Conservation (phyloP, 768 basidiomycete genomes). For the Gymnopilus dilepis region DNA sequence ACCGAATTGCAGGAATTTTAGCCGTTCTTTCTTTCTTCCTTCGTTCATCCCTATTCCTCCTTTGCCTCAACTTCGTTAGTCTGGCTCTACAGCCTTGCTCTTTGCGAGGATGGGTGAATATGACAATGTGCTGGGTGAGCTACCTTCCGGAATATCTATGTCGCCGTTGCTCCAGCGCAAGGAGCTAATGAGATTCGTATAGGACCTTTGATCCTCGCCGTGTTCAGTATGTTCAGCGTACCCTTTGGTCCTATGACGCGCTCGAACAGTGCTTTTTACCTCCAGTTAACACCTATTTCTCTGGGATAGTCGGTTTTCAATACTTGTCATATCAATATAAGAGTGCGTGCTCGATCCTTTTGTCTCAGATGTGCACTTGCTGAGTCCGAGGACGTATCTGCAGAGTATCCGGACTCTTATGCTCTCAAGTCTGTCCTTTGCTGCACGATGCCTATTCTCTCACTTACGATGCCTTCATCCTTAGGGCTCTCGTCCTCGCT, state of each 20-base stretch:
- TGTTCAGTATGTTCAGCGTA: constrained; percentile 26
- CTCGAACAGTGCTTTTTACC: background rate
- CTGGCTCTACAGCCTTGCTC: background rate
- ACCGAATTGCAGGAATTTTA: background rate
- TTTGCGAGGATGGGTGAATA: constrained; percentile 19
- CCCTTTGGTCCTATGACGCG: background rate
- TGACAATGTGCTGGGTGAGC: constrained; percentile 16
- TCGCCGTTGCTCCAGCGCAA: background rate
- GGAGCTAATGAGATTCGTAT: background rate
- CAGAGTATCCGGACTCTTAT: constrained; percentile 34
- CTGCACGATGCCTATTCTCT: background rate
- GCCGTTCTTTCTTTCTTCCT: background rate
- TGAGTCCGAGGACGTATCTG: background rate
- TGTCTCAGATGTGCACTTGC: background rate
- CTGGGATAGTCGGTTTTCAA: constrained; percentile 31
- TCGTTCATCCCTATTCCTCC: background rate
- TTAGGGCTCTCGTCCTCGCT: constrained; percentile 29
- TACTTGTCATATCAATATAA: constrained; percentile 38
- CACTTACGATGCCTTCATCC: background rate
- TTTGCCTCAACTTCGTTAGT: background rate
- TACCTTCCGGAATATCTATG: background rate
- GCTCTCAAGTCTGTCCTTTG: constrained; percentile 29
- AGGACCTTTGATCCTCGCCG: constrained; percentile 31
- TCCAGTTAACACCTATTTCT: constrained; percentile 34
- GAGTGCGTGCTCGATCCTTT: constrained; percentile 33